Evolutionary conservation across 148 eudicot species (phyloP).

Genomic region (Fagopyrum tataricum): DNA sequence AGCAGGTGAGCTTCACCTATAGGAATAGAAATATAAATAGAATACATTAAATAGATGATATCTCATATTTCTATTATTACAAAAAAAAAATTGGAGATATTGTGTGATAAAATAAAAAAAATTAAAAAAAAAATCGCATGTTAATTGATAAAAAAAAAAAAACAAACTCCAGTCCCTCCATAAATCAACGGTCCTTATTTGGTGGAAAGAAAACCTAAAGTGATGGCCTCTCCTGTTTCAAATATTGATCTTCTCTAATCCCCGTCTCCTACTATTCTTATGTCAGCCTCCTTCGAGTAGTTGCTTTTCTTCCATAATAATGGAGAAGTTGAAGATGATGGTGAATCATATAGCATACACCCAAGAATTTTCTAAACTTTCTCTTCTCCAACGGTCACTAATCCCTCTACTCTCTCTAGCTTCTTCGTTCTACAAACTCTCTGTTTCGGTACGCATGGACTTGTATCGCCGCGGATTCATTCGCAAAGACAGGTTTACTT

Average conservation of each 20-base stretch:
- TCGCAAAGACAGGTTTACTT: slow-evolving; percentile 40
- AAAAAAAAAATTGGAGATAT: too few relatives aligned
- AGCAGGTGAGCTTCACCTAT: too few relatives aligned
- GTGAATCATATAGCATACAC: slow-evolving; percentile 63
- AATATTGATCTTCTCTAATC: background rate
- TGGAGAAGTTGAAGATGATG: slow-evolving; percentile 60
- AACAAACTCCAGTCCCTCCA: too few relatives aligned
- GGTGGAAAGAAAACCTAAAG: background rate
- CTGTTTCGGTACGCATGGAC: slow-evolving; percentile 46
- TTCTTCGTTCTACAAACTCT: slow-evolving; percentile 46
- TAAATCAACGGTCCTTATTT: too few relatives aligned
- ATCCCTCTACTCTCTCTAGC: slow-evolving; percentile 56
- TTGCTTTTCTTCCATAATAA: slow-evolving; percentile 9
- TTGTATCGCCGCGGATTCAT: slow-evolving; percentile 37
- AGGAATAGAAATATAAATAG: too few relatives aligned
- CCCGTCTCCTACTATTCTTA: background rate
- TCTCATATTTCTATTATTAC: too few relatives aligned
- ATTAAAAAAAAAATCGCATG: too few relatives aligned
- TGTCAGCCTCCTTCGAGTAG: background rate
- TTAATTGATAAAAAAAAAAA: too few relatives aligned
- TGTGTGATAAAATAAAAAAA: too few relatives aligned
- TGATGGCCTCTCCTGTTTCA: background rate
- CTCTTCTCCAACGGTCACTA: slow-evolving; percentile 40
- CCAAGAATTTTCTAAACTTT: slow-evolving; percentile 31
- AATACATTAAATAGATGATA: too few relatives aligned